Percentiles rank a stretch among this genome's conserved stretches.
Conservation (phyloP, 2,329 filamentous ascomycete species). For the Diatrype stigma region DNA sequence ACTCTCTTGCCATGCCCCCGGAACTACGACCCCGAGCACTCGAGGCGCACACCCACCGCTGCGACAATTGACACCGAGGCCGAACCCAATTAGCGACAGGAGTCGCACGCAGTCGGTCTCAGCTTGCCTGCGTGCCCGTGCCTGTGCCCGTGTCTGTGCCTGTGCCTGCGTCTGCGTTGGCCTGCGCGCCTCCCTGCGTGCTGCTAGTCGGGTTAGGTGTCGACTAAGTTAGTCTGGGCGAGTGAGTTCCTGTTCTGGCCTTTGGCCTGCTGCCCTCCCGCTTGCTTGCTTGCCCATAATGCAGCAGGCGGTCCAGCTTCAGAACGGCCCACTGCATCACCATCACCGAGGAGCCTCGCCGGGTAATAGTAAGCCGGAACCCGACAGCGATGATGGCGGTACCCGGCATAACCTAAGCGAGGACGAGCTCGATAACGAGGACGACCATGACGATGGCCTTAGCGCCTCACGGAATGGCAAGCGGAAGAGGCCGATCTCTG, state of each 20-base stretch:
- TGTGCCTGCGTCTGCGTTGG: no score
- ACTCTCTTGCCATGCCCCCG: slow-evolving; percentile 19
- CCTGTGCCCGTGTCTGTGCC: no score
- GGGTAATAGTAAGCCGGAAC: slow-evolving; percentile 26
- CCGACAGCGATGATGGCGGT: slow-evolving; percentile 44
- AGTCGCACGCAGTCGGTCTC: no score
- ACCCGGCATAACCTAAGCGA: slow-evolving; percentile 36
- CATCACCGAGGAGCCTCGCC: slow-evolving; percentile 13
- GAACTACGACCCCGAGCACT: slow-evolving; percentile 16
- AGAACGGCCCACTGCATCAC: slow-evolving; percentile 14
- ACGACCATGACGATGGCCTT: slow-evolving; percentile 25
- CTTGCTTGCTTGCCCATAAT: slow-evolving; percentile 1
- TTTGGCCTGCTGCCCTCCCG: neutral
- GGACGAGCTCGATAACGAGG: slow-evolving; percentile 40
- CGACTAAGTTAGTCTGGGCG: no score
- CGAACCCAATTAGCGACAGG: slow-evolving; percentile 12
- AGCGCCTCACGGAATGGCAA: slow-evolving; percentile 45
- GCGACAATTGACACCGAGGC: slow-evolving; percentile 14
- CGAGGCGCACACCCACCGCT: slow-evolving; percentile 9
- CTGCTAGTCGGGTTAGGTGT: no score
- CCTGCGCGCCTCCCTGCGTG: no score
- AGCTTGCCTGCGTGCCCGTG: no score
- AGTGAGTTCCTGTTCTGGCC: neutral
- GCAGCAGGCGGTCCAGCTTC: slow-evolving; percentile 18
- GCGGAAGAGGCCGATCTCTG: slow-evolving; percentile 57